A percentile compares a stretch with the other conserved stretches of the same genome.
These are phyloP conservation scores for Agapanthus africanus DNA, from an alignment of 106 monocot genomes.

Conservation along the genomic window DNA sequence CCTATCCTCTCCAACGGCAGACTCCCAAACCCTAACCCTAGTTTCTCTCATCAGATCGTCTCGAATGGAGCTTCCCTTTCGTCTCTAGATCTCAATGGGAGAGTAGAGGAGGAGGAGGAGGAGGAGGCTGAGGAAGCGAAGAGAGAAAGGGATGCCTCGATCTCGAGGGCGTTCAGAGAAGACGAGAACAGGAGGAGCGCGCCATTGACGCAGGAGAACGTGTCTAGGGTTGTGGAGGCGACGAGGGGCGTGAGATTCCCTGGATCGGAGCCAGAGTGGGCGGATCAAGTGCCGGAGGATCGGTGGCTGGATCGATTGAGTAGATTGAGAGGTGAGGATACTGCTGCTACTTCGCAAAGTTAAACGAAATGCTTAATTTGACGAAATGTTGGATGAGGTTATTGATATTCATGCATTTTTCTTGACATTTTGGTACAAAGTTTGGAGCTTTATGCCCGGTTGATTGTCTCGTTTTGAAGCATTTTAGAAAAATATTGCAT, in stretches of 20 bases:
- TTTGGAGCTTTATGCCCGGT: not conserved
- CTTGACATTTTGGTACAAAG: not conserved
- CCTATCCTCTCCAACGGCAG: no score
- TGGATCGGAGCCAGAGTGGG: conserved; percentile 53
- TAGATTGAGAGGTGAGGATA: conserved; percentile 29
- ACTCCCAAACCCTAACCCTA: conserved; percentile 18
- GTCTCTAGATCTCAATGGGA: conserved; percentile 38
- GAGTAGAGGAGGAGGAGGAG: conserved; percentile 5
- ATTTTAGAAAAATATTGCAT: no score
- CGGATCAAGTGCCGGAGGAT: conserved; percentile 40
- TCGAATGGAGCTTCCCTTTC: conserved; percentile 37
- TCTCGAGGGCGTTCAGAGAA: conserved; percentile 45
- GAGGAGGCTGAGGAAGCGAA: conserved; percentile 24
- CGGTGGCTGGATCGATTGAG: conserved; percentile 54
- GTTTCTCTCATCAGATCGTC: no score
- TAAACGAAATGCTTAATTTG: not conserved
- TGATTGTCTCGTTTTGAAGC: not conserved
- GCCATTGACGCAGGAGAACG: conserved; percentile 43
- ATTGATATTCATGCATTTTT: not conserved
- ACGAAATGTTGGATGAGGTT: not conserved
- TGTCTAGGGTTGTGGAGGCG: conserved; percentile 43
- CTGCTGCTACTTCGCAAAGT: not conserved
- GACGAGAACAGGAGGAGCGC: conserved; percentile 54
- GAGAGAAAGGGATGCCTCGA: conserved; percentile 37
- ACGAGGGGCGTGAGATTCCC: conserved; percentile 60